Evolutionary conservation across 164 flowering plant species (phyloP).

Genomic region (Cinnamomum chago): DNA sequence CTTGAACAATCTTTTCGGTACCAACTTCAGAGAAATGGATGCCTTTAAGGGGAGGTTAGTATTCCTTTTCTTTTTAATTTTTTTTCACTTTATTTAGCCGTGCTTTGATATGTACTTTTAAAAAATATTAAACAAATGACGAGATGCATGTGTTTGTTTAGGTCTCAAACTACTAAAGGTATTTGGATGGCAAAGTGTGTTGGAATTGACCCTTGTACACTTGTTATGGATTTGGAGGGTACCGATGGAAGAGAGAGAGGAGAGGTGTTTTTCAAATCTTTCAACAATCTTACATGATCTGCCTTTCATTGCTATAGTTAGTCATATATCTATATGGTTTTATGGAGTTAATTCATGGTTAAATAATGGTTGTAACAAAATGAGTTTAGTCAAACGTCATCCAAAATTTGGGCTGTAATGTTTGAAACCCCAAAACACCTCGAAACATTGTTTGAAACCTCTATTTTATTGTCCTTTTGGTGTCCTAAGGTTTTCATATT

Average conservation of each 20-base stretch:
- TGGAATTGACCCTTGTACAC: slow-evolving; percentile 83
- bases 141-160: slow-evolving; percentile 18
- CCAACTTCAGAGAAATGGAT: slow-evolving; percentile 97
- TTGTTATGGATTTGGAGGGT: slow-evolving; percentile 98
- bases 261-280: slow-evolving; percentile 49
- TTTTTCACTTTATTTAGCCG: background rate
- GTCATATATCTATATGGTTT: background rate
- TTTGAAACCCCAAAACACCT: too few species aligned
- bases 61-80: background rate
- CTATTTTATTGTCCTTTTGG: background rate
- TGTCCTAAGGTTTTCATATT: too few species aligned
- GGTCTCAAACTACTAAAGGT: slow-evolving; percentile 97
- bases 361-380: background rate
- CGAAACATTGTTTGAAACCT: background rate
- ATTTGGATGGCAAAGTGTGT: slow-evolving; percentile 88
- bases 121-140: background rate
- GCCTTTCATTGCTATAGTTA: background rate
- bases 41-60: slow-evolving; percentile 85
- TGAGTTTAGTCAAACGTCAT: background rate
- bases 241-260: slow-evolving; percentile 99
- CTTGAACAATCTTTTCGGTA: slow-evolving; percentile 68
- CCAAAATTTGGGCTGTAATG: too few species aligned
- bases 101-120: background rate
- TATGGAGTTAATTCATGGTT: too few species aligned
- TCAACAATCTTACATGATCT: background rate